Conservation (phyloP, 139 green algal genomes). For the Volvox reticuliferus region DNA sequence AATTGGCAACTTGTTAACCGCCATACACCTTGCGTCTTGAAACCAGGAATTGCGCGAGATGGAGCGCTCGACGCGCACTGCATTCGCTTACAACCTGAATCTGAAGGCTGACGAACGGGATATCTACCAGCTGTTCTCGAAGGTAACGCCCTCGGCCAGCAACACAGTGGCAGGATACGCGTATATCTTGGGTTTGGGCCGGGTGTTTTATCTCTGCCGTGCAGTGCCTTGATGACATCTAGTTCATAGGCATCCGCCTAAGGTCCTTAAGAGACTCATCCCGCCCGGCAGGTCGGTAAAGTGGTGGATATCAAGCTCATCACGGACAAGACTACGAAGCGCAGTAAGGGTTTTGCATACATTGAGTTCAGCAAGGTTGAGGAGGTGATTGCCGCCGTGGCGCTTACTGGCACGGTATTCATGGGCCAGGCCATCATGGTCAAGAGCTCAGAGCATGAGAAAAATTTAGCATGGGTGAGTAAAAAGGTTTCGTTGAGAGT, state of each 20-base stretch:
- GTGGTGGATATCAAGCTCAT: conserved; percentile 96
- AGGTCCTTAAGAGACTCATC: too few relatives aligned
- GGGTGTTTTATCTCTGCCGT: too few relatives aligned
- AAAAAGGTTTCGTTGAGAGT: too few relatives aligned
- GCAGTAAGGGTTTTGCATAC: conserved; percentile 97
- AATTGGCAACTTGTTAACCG: background rate
- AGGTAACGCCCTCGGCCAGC: background rate
- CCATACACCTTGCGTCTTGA: background rate
- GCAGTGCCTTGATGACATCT: too few relatives aligned
- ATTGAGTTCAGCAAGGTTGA: conserved; percentile 91
- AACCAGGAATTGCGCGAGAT: conserved; percentile 71
- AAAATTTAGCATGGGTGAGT: conserved; percentile 94
- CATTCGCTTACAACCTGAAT: conserved; percentile 92
- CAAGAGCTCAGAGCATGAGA: conserved; percentile 94
- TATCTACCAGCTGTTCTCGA: conserved; percentile 84
- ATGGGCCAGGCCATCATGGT: conserved; percentile 93
- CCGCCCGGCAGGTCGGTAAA: conserved; percentile 53
- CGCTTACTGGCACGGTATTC: conserved; percentile 88
- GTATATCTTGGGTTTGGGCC: too few relatives aligned
- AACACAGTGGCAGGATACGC: too few relatives aligned
- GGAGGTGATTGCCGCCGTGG: conserved; percentile 85
- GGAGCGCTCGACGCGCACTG: conserved; percentile 89
- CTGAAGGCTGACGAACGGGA: conserved; percentile 88
- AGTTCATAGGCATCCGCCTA: too few relatives aligned
- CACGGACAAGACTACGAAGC: conserved; percentile 89